Conservation (phyloP, 2,329 filamentous ascomycete genomes). For the Thermothelomyces thermophilus region DNA sequence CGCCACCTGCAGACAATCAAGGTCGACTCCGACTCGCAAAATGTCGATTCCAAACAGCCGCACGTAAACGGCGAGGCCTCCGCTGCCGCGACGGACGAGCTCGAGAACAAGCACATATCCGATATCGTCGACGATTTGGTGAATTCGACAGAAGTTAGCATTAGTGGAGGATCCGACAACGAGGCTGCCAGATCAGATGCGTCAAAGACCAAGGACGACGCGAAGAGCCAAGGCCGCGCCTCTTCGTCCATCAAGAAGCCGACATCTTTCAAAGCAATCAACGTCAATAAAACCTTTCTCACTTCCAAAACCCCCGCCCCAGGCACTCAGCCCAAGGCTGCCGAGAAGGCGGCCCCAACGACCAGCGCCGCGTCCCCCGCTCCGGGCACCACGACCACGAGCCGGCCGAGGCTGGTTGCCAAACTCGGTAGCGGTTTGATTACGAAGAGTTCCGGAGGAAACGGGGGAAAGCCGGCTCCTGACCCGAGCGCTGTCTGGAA, state of each 20-base stretch:
- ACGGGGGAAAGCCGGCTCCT: conserved; percentile 57
- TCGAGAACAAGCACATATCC: conserved; percentile 52
- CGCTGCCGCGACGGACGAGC: conserved; percentile 39
- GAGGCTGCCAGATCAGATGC: conserved; percentile 59
- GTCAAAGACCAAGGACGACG: conserved; percentile 48
- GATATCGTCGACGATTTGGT: conserved; percentile 52
- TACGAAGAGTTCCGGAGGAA: conserved; percentile 39
- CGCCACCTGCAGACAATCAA: conserved; percentile 27
- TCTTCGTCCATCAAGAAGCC: conserved; percentile 64
- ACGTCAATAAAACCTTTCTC: conserved; percentile 77
- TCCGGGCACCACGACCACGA: conserved; percentile 41
- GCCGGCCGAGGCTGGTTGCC: conserved; percentile 65
- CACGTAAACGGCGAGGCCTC: conserved; percentile 42
- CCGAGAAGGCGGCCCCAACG: conserved; percentile 43
- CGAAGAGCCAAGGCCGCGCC: conserved; percentile 51
- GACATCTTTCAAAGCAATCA: conserved; percentile 75
- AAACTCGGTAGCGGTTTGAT: conserved; percentile 60
- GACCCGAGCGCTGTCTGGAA: conserved; percentile 79
- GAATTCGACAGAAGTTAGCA: conserved; percentile 59
- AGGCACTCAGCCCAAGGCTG: conserved; percentile 41
- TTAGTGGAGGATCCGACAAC: conserved; percentile 70
- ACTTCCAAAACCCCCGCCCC: conserved; percentile 56
- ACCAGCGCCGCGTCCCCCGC: conserved; percentile 38
- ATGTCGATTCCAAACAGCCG: conserved; percentile 41
- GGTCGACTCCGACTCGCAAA: conserved; percentile 36